A percentile compares a stretch with the other conserved stretches of the same genome.
phyloP scores from a whole-genome alignment of 257 asterid genomes.

The Solanum raphanifolium region DNA sequence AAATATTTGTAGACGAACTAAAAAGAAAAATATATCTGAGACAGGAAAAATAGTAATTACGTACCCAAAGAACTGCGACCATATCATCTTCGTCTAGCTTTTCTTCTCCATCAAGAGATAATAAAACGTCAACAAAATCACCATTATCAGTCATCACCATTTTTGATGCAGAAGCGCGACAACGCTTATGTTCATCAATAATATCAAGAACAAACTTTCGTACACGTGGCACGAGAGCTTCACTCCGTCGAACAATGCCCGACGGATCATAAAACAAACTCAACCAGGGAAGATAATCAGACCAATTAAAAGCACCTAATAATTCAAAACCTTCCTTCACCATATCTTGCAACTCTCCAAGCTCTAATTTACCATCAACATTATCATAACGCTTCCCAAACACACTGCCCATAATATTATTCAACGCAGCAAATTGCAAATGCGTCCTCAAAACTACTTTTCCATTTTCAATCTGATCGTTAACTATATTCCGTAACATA shows the following conservation, averaged over 20 bases:
- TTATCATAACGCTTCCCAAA: constrained; percentile 31
- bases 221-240: constrained; percentile 26
- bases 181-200: constrained; percentile 20
- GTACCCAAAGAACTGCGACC: constrained; percentile 79
- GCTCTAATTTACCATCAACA: constrained; percentile 5
- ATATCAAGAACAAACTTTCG: constrained; percentile 20
- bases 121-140: constrained; percentile 59
- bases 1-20: too few relatives aligned
- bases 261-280: constrained; percentile 33
- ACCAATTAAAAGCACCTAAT: constrained; percentile 50
- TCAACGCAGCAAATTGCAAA: constrained; percentile 34
- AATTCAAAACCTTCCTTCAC: constrained; percentile 53
- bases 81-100: constrained; percentile 65
- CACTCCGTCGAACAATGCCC: constrained; percentile 27
- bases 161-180: not conserved
- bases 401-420: constrained; percentile 35
- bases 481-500: constrained; percentile 23
- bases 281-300: constrained; percentile 47
- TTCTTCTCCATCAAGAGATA: constrained; percentile 61
- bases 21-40: too few relatives aligned
- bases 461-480: constrained; percentile 25
- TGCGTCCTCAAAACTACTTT: constrained; percentile 28
- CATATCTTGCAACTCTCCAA: constrained; percentile 25
- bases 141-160: constrained; percentile 4
- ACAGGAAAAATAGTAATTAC: not conserved